Evolutionary conservation across 2,329 filamentous ascomycete species (phyloP), one percentile per base, ranked within the genome.

Genomic region (Podosphaera leucotricha): DNA sequence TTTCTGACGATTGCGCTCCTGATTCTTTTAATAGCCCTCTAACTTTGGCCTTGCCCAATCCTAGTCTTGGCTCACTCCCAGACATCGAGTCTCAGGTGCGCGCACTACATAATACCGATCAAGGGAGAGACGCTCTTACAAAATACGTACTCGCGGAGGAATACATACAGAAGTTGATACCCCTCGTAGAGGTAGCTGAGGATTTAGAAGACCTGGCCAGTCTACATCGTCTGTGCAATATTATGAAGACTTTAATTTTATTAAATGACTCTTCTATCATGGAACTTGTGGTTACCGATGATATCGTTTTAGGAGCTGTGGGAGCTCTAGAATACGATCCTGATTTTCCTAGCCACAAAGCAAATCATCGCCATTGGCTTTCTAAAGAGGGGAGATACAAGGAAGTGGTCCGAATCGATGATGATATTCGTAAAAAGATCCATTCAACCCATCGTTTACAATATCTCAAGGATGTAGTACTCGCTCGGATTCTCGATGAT

Each of bases 241-340:
- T 98, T 59, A 90, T 94, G 82, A 98, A 98, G 67, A 80, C 80
- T 47, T 71, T 95, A 46, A 92, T 98, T 44, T 66, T 95, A 44
- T 72, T 95, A 49, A 98, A 95, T 63, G 90, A 98, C 59, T 92
- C 80, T 24, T 72, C 77, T 47, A 92, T 98, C 50, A 93, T 98
- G 55, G 90, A 98, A 61, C 78, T 84, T 53, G 80, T 87, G 13
- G 86, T 98, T 21, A 83, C 81, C 13, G 87, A 95, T 61, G 75
- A 85, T 46, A 79, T 86, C 51, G 77, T 95, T 38, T 64, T 92
- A 51, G 90, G 87, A 16, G 87, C 95, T 21, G 86, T 98, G 33
- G 90, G 90, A 47, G 90, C 90, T 20, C 66, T 98, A 49, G 90
- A 98, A 66, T 98, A 95, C 63, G 90, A 98, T 55, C 87, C 90